A percentile compares a stretch with the other conserved stretches of the same genome.
These are phyloP conservation scores for Penicillium sp. DNA, from an alignment of 2,329 filamentous ascomycete species.

Conservation along the genomic window DNA sequence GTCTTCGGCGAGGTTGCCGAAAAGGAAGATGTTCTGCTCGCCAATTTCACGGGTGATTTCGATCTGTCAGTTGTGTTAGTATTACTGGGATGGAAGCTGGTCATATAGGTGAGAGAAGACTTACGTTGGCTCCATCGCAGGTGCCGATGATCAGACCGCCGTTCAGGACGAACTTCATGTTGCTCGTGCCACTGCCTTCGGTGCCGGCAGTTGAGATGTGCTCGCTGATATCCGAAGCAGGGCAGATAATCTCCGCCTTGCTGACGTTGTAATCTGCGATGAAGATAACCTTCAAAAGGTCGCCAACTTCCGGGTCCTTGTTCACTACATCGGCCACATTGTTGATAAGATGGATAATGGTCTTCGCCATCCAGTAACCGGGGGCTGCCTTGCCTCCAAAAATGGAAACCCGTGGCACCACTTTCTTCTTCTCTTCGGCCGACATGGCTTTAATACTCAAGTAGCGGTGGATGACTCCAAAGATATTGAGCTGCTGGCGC, in stretches of 20 bases:
- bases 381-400: constrained; percentile 98
- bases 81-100: background rate
- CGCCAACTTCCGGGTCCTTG: constrained; percentile 85
- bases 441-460: constrained; percentile 82
- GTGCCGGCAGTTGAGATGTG: constrained; percentile 98
- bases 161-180: constrained; percentile 99
- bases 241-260: constrained; percentile 95
- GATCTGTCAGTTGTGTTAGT: constrained; percentile 54
- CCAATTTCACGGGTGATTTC: constrained; percentile 97
- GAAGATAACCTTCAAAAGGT: constrained; percentile 95
- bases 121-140: constrained; percentile 93
- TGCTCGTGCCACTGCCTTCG: constrained; percentile 82
- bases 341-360: constrained; percentile 95
- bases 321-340: constrained; percentile 87
- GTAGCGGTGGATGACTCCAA: constrained; percentile 94
- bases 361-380: constrained; percentile 99
- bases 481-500: constrained; percentile 97
- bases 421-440: constrained; percentile 79
- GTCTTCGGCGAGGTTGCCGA: constrained; percentile 92
- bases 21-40: constrained; percentile 97
- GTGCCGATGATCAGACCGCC: constrained; percentile 97
- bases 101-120: constrained; percentile 32
- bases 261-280: constrained; percentile 98
- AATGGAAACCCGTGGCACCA: constrained; percentile 84
- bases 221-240: constrained; percentile 93